phyloP scores from a whole-genome alignment of 352 stramenopile genomes.

The Pythium inflatum region DNA sequence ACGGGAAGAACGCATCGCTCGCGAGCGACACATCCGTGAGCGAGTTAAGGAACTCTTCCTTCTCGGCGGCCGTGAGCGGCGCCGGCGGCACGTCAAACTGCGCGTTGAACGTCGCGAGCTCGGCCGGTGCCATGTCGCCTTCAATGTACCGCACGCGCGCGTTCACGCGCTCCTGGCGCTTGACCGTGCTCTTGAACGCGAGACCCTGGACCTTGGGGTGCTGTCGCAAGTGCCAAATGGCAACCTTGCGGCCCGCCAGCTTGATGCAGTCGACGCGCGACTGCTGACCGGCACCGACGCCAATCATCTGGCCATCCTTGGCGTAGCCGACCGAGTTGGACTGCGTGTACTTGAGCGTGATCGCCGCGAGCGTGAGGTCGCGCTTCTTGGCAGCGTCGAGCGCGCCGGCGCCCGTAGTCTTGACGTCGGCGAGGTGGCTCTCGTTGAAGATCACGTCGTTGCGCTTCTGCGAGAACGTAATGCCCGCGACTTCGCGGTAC shows the following conservation, averaged over 20 bases:
- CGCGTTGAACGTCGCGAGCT: constrained; percentile 94
- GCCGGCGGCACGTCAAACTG: constrained; percentile 95
- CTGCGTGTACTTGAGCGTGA: constrained; percentile 99
- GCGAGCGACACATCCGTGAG: constrained; percentile 94
- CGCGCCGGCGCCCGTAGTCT: constrained; percentile 86
- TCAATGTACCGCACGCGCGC: constrained; percentile 99
- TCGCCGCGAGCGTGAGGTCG: constrained; percentile 98
- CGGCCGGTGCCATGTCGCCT: constrained; percentile 96
- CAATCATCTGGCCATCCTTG: constrained; percentile 99
- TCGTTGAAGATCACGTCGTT: constrained; percentile 97
- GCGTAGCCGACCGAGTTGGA: constrained; percentile 99
- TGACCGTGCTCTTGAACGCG: constrained; percentile 97
- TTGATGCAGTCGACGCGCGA: constrained; percentile 99
- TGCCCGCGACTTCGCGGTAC: constrained; percentile 98
- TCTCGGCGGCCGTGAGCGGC: constrained; percentile 94
- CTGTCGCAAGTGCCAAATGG: constrained; percentile 98
- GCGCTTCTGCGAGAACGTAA: constrained; percentile 98
- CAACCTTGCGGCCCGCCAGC: constrained; percentile 97
- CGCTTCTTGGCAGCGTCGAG: constrained; percentile 93
- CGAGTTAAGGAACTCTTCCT: constrained; percentile 93
- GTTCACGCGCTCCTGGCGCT: constrained; percentile 99
- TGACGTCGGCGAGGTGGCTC: constrained; percentile 92
- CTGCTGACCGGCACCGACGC: constrained; percentile 99
- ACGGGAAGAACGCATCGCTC: constrained; percentile 99
- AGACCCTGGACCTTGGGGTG: constrained; percentile 96